Conservation (phyloP, 1,139 yeast species). For the Candida smagusa region DNA sequence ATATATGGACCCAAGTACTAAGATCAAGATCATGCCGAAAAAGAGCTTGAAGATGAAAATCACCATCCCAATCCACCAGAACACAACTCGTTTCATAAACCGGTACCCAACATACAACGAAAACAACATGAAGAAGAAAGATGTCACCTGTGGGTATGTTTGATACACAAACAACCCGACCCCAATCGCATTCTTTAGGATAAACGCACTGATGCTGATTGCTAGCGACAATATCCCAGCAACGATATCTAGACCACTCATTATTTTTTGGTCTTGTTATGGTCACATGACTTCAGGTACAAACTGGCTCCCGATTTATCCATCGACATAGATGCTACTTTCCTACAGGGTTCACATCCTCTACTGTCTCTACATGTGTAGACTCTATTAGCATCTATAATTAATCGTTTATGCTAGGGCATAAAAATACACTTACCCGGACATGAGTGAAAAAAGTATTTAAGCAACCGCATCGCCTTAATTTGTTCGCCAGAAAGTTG, state of each 20-base stretch:
- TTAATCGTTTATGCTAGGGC: too few species aligned
- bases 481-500: slow-evolving; percentile 34
- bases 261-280: neutral
- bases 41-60: slow-evolving; percentile 20
- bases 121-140: slow-evolving; percentile 16
- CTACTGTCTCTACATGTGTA: neutral
- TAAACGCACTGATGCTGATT: slow-evolving; percentile 14
- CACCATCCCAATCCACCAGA: slow-evolving; percentile 26
- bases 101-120: slow-evolving; percentile 22
- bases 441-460: slow-evolving; percentile 5
- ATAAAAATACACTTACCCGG: slow-evolving; percentile 12
- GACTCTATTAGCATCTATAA: neutral
- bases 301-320: too few species aligned
- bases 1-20: slow-evolving; percentile 12
- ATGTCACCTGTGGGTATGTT: slow-evolving; percentile 25
- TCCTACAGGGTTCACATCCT: neutral
- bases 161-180: slow-evolving; percentile 15
- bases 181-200: slow-evolving; percentile 14
- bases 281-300: neutral
- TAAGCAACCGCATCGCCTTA: slow-evolving; percentile 6
- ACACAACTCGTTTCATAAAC: slow-evolving; percentile 17
- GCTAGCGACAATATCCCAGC: slow-evolving; percentile 8
- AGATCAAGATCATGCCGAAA: slow-evolving; percentile 10
- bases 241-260: slow-evolving; percentile 8
- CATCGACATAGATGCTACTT: neutral